Conservation (phyloP, 805 yeast species). For the Kodamaea hsintzibuensis region DNA sequence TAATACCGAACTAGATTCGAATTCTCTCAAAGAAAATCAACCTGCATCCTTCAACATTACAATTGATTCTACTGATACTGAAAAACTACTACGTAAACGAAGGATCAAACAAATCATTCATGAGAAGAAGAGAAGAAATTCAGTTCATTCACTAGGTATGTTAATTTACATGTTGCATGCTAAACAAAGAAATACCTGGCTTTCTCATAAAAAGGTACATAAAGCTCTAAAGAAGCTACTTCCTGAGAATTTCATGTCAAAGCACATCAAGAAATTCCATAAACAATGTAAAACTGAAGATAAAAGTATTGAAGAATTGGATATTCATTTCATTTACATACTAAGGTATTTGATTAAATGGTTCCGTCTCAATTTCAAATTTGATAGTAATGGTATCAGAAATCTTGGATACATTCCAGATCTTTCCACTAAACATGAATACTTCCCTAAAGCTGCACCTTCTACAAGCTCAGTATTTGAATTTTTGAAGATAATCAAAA, state of each 20-base stretch:
- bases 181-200: slow-evolving; percentile 20
- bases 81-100: slow-evolving; percentile 7
- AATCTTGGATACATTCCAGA: slow-evolving; percentile 29
- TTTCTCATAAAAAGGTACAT: slow-evolving; percentile 19
- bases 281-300: slow-evolving; percentile 2
- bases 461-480: slow-evolving; percentile 11
- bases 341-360: slow-evolving; percentile 35
- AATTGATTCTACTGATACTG: neutral
- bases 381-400: slow-evolving; percentile 30
- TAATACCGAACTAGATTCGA: neutral
- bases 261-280: slow-evolving; percentile 19
- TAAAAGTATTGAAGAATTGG: slow-evolving; percentile 3
- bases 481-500: slow-evolving; percentile 17
- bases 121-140: slow-evolving; percentile 13
- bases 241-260: slow-evolving; percentile 21
- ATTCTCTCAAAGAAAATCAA: neutral
- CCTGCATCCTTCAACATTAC: slow-evolving; percentile 1
- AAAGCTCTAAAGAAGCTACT: slow-evolving; percentile 25
- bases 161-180: slow-evolving; percentile 24
- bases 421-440: slow-evolving; percentile 12
- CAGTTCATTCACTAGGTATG: slow-evolving; percentile 23
- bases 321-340: slow-evolving; percentile 27
- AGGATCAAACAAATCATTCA: slow-evolving; percentile 10
- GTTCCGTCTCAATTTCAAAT: slow-evolving; percentile 32
- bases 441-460: slow-evolving; percentile 22